phyloP scores from a whole-genome alignment of 2,329 filamentous ascomycete species.

The Simplicillium sp. region DNA sequence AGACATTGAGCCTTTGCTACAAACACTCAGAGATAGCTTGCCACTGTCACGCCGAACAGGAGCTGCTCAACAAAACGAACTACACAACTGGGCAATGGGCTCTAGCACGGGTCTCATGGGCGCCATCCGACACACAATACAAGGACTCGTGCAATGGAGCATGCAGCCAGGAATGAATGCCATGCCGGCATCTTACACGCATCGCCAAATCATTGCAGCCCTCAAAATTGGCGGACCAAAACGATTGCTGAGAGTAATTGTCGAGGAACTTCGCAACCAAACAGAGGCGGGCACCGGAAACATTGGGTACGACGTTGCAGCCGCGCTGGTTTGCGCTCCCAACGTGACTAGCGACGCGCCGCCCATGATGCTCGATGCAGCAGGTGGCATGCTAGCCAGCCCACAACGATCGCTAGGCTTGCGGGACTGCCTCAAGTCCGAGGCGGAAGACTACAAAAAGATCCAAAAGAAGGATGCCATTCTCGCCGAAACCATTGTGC shows the following conservation, averaged over 20 bases:
- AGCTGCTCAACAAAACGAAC: conserved; percentile 53
- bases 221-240: conserved; percentile 53
- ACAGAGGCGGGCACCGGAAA: conserved; percentile 49
- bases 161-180: conserved; percentile 43
- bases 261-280: conserved; percentile 59
- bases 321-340: conserved; percentile 60
- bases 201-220: conserved; percentile 57
- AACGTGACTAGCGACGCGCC: conserved; percentile 38
- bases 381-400: conserved; percentile 23
- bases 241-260: conserved; percentile 48
- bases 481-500: conserved; percentile 52
- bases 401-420: conserved; percentile 44
- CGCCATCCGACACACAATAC: conserved; percentile 51
- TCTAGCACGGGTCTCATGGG: conserved; percentile 45
- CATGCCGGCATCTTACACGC: conserved; percentile 59
- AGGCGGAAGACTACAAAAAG: conserved; percentile 47
- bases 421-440: conserved; percentile 47
- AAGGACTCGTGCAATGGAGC: conserved; percentile 58
- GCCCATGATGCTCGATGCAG: conserved; percentile 19
- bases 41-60: conserved; percentile 51
- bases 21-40: conserved; percentile 52
- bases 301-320: conserved; percentile 59
- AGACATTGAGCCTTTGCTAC: conserved; percentile 60
- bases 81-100: conserved; percentile 56
- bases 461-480: conserved; percentile 46